These are phyloP conservation scores for Trichoderma brevicompactum DNA, from an alignment of 2,329 filamentous ascomycete genomes.

Conservation along the genomic window DNA sequence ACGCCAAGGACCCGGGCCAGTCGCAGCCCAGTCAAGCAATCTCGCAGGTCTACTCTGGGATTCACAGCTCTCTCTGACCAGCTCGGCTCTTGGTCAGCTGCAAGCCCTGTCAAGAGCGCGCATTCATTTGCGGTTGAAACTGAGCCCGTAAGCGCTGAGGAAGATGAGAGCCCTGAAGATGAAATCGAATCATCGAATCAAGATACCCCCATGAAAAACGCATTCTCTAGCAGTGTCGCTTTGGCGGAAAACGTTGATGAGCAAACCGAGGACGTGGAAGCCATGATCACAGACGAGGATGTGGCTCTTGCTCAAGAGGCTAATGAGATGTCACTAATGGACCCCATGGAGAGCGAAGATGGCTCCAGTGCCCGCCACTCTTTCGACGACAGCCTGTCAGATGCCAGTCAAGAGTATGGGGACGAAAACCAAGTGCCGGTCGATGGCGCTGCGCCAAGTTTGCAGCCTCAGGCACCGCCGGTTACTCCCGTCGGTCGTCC, in stretches of 20 bases:
- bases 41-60: conserved; percentile 47
- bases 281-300: conserved; percentile 59
- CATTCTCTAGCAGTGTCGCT: conserved; percentile 65
- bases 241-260: conserved; percentile 42
- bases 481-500: conserved; percentile 59
- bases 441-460: conserved; percentile 50
- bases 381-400: conserved; percentile 59
- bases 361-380: conserved; percentile 37
- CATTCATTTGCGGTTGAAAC: neutral
- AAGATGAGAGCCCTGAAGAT: neutral
- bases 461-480: conserved; percentile 40
- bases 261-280: conserved; percentile 50
- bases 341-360: conserved; percentile 48
- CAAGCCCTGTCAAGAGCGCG: conserved; percentile 50
- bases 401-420: conserved; percentile 67
- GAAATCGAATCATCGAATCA: conserved; percentile 33
- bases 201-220: conserved; percentile 49
- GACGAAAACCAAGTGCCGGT: conserved; percentile 67
- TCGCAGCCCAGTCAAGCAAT: conserved; percentile 29
- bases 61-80: conserved; percentile 68
- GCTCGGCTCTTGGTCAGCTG: conserved; percentile 65
- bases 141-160: neutral
- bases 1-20: conserved; percentile 33
- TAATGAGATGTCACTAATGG: conserved; percentile 62
- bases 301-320: conserved; percentile 62